These are phyloP conservation scores for Coemansia asiatica DNA, from an alignment of 192 early-diverging fungal species.

Conservation along the genomic window DNA sequence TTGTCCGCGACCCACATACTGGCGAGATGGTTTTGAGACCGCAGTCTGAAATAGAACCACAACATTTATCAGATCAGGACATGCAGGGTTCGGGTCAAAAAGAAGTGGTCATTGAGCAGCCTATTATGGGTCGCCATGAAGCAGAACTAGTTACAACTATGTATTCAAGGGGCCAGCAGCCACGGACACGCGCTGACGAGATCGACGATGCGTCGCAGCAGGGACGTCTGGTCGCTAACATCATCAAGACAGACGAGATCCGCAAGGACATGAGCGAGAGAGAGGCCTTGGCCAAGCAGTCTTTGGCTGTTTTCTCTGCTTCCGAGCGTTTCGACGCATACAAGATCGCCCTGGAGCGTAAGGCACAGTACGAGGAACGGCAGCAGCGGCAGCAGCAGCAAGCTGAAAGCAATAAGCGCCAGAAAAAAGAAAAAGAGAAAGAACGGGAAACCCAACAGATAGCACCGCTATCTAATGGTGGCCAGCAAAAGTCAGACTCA, in stretches of 20 bases:
- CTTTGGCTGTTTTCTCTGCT: constrained; percentile 20
- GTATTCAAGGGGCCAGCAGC: neutral
- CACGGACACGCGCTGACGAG: constrained; percentile 37
- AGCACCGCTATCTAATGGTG: neutral
- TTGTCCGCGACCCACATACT: constrained; percentile 15
- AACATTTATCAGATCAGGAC: neutral
- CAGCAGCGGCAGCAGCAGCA: neutral
- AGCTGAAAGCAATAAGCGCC: constrained; percentile 16
- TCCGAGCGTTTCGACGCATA: constrained; percentile 31
- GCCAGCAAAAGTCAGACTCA: neutral
- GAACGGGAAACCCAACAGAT: neutral
- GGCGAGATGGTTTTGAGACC: constrained; percentile 12
- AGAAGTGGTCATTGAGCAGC: too few species aligned
- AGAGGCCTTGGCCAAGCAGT: neutral
- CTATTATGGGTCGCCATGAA: too few species aligned
- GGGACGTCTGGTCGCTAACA: constrained; percentile 17
- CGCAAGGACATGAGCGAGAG: neutral
- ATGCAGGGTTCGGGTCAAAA: neutral
- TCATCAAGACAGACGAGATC: neutral
- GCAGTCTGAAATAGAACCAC: neutral
- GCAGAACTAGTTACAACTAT: too few species aligned
- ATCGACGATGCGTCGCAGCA: constrained; percentile 52
- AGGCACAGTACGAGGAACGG: constrained; percentile 10
- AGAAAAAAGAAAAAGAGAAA: constrained; percentile 2
- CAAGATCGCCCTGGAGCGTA: constrained; percentile 19